Conservation (phyloP, 202 grass and related monocot genomes). For the Carex arenaria region DNA sequence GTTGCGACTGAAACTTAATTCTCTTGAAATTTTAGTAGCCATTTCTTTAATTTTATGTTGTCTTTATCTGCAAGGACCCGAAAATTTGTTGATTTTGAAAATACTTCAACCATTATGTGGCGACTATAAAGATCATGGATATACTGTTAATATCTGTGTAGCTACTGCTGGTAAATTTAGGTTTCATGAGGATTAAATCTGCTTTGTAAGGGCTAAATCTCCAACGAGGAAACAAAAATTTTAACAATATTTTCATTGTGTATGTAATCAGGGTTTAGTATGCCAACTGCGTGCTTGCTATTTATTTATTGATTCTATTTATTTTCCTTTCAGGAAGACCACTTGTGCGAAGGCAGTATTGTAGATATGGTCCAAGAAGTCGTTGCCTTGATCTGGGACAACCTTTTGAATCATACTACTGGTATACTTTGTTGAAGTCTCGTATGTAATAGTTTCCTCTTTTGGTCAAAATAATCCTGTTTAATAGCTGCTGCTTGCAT, state of each 20-base stretch:
- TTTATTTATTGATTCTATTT: conserved; percentile 10
- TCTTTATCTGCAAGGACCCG: background rate
- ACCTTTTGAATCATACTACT: conserved; percentile 8
- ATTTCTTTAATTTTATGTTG: background rate
- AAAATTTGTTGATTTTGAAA: background rate
- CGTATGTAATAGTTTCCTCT: background rate
- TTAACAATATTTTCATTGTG: background rate
- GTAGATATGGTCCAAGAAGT: conserved; percentile 17
- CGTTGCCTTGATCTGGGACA: conserved; percentile 21
- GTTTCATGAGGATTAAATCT: background rate
- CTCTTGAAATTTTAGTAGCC: background rate
- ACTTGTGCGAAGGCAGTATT: background rate
- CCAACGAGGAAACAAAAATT: background rate
- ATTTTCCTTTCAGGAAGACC: conserved; percentile 20
- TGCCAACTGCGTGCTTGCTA: background rate
- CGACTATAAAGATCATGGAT: background rate
- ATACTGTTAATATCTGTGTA: background rate
- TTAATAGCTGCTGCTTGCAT: background rate
- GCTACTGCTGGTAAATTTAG: background rate
- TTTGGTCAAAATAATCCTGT: background rate
- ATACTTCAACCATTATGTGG: background rate
- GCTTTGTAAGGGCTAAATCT: background rate
- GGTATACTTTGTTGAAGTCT: background rate
- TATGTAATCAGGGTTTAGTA: background rate
- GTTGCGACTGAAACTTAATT: background rate